Percentiles rank a stretch among this genome's conserved stretches.
Evolutionary conservation across 768 basidiomycete genomes (phyloP).

Genomic region (Podaxis pistillaris): DNA sequence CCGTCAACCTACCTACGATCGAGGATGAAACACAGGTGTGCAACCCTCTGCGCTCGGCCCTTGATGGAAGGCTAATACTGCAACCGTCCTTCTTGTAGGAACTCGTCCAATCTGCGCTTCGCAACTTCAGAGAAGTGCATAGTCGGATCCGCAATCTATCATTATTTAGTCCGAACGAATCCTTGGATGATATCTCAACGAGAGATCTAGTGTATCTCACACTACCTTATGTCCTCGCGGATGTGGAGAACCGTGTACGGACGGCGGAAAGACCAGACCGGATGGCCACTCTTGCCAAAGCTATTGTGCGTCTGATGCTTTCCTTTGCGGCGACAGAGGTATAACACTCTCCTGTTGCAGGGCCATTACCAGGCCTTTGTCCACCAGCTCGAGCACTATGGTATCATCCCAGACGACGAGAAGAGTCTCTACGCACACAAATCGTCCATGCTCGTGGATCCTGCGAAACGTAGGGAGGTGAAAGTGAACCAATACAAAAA

Average conservation of each 20-base stretch:
- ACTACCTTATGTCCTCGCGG: conserved; percentile 65
- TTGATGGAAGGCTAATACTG: neutral
- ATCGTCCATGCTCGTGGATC: conserved; percentile 53
- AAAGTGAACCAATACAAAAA: conserved; percentile 91
- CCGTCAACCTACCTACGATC: conserved; percentile 36
- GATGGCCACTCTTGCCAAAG: conserved; percentile 48
- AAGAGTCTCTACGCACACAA: conserved; percentile 51
- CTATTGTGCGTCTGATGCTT: conserved; percentile 47
- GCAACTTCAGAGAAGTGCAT: conserved; percentile 53
- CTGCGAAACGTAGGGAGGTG: conserved; percentile 70
- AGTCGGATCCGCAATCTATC: conserved; percentile 58
- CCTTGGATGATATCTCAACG: conserved; percentile 79
- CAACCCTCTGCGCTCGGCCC: neutral
- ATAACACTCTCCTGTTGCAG: conserved; percentile 29
- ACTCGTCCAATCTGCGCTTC: conserved; percentile 51
- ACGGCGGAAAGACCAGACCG: conserved; percentile 58
- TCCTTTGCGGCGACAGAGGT: neutral
- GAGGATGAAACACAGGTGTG: conserved; percentile 44
- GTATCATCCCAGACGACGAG: conserved; percentile 62
- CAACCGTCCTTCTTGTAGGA: conserved; percentile 38
- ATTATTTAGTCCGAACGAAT: conserved; percentile 84
- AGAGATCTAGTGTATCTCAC: conserved; percentile 72
- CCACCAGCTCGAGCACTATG: conserved; percentile 58
- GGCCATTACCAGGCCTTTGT: conserved; percentile 46
- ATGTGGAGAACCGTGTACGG: conserved; percentile 60